Evolutionary conservation across 2,329 filamentous ascomycete species (phyloP).

Genomic region (Botrytis galanthina): DNA sequence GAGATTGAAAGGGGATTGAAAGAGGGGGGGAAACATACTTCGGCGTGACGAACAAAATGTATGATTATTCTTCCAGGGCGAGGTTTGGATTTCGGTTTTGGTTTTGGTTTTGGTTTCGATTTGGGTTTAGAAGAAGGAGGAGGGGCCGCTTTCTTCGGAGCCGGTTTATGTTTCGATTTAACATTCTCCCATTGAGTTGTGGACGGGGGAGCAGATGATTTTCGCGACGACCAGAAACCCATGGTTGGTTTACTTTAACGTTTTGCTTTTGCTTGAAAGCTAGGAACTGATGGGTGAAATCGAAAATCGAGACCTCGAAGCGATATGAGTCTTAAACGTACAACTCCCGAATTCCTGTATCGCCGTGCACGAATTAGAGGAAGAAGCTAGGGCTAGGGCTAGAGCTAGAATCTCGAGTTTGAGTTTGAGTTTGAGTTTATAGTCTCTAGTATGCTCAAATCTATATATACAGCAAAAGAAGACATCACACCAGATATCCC

Average conservation of each 20-base stretch:
- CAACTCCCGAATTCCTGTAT: background rate
- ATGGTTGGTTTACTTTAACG: background rate
- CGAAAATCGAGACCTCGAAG: background rate
- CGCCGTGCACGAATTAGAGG: background rate
- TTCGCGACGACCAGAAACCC: background rate
- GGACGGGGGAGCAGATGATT: background rate
- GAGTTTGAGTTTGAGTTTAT: background rate
- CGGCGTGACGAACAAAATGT: background rate
- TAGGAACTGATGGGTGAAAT: background rate
- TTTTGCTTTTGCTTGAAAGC: no score
- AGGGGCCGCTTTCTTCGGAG: background rate
- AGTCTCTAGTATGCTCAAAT: no score
- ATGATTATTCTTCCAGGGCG: background rate
- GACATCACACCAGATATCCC: background rate
- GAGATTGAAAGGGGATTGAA: no score
- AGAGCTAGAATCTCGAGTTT: background rate
- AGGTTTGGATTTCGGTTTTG: background rate
- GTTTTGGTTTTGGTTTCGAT: background rate
- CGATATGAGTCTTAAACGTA: background rate
- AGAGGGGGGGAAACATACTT: background rate
- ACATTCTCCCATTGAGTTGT: background rate
- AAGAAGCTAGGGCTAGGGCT: background rate
- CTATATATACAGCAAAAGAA: background rate
- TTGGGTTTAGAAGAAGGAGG: background rate
- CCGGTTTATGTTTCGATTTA: no score